Evolutionary conservation across 1,284 basidiomycete species (phyloP).

Genomic region (Kalmanozyma brasiliensis): DNA sequence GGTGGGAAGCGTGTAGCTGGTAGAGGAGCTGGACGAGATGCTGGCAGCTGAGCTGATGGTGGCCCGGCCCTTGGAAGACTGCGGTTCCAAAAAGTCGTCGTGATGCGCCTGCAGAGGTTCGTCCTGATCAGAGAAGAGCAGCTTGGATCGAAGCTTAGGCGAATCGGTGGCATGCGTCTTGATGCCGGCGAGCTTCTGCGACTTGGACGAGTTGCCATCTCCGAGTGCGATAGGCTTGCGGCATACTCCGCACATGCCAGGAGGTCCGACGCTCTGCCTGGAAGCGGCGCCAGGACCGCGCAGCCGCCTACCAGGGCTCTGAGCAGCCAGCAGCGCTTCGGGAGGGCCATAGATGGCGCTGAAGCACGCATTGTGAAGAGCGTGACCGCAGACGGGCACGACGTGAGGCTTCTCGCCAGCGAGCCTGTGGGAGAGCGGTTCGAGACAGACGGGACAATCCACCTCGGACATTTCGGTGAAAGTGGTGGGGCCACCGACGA

Average conservation of each 20-base stretch:
- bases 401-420: constrained; percentile 93
- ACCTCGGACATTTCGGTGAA: constrained; percentile 78
- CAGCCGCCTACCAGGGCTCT: constrained; percentile 28
- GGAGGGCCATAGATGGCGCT: constrained; percentile 91
- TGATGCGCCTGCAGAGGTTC: constrained; percentile 26
- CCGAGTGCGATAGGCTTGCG: constrained; percentile 92
- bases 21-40: constrained; percentile 33
- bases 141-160: constrained; percentile 6
- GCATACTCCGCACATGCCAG: constrained; percentile 96
- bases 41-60: constrained; percentile 35
- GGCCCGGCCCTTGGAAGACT: constrained; percentile 3
- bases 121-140: constrained; percentile 17
- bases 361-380: constrained; percentile 94
- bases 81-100: constrained; percentile 40
- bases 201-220: constrained; percentile 75
- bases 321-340: constrained; percentile 71
- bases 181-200: constrained; percentile 47
- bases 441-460: constrained; percentile 89
- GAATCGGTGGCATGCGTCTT: constrained; percentile 8
- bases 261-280: constrained; percentile 70
- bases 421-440: constrained; percentile 85
- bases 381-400: constrained; percentile 95
- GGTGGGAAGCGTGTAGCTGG: constrained; percentile 71
- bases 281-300: constrained; percentile 26
- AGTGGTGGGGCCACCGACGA: constrained; percentile 68